These are phyloP conservation scores for Neurospora tetraspora DNA, from an alignment of 495 filamentous ascomycete genomes.

Conservation along the genomic window DNA sequence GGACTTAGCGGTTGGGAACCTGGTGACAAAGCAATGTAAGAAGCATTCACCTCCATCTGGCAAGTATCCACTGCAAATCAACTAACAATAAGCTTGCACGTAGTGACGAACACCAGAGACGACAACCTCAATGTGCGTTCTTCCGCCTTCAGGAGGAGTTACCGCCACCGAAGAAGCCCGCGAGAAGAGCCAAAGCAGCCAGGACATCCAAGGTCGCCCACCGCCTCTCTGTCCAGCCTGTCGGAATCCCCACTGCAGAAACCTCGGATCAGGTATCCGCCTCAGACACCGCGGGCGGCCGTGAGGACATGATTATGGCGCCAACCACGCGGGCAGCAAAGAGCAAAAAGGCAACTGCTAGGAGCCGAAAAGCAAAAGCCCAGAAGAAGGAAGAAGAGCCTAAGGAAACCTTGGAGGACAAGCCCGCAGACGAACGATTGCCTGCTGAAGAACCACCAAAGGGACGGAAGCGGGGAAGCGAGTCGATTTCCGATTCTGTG, in stretches of 20 bases:
- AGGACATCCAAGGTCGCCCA: slow-evolving; percentile 56
- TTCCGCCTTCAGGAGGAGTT: slow-evolving; percentile 48
- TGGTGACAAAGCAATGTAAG: slow-evolving; percentile 76
- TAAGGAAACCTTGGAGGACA: slow-evolving; percentile 38
- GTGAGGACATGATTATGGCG: slow-evolving; percentile 59
- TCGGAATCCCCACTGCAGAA: slow-evolving; percentile 44
- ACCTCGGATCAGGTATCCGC: slow-evolving; percentile 41
- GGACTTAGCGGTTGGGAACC: slow-evolving; percentile 88
- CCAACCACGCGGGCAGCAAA: slow-evolving; percentile 45
- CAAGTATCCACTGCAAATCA: background rate
- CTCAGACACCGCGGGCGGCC: slow-evolving; percentile 39
- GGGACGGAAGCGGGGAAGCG: slow-evolving; percentile 59
- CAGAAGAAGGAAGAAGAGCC: slow-evolving; percentile 46
- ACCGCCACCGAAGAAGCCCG: slow-evolving; percentile 35
- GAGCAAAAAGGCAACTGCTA: slow-evolving; percentile 22
- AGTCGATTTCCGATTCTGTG: slow-evolving; percentile 40
- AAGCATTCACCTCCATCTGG: slow-evolving; percentile 11
- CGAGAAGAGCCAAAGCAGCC: slow-evolving; percentile 38
- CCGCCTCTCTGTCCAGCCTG: slow-evolving; percentile 61
- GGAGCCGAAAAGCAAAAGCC: slow-evolving; percentile 40
- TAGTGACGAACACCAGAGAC: slow-evolving; percentile 77
- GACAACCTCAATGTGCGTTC: slow-evolving; percentile 72
- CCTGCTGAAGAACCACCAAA: slow-evolving; percentile 35
- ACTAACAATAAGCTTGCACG: slow-evolving; percentile 14
- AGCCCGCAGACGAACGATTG: slow-evolving; percentile 26